A percentile compares a stretch with the other conserved stretches of the same genome.
phyloP scores from a whole-genome alignment of 345 rosid species.

The Heritiera littoralis region DNA sequence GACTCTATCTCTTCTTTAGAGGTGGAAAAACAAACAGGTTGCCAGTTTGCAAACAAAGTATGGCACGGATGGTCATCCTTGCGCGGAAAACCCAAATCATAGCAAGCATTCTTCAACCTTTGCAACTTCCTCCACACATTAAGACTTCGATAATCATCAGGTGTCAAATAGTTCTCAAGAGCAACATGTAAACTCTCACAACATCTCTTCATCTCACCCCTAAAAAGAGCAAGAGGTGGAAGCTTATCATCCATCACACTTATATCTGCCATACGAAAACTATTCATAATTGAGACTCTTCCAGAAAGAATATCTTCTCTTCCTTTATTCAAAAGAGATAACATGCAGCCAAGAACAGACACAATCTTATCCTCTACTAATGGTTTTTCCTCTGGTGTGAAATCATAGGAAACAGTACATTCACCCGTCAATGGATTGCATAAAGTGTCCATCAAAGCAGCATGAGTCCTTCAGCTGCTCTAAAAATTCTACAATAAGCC shows the following conservation, averaged over 20 bases:
- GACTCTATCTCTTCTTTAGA: constrained; percentile 51
- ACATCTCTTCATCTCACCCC: constrained; percentile 95
- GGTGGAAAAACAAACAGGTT: constrained; percentile 59
- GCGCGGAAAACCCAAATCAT: constrained; percentile 82
- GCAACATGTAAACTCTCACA: constrained; percentile 94
- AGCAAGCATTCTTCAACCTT: constrained; percentile 90
- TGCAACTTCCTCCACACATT: constrained; percentile 89
- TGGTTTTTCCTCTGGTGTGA: constrained; percentile 76
- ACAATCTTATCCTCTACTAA: constrained; percentile 88
- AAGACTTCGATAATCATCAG: constrained; percentile 62
- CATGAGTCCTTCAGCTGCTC: constrained; percentile 84
- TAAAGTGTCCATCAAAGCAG: constrained; percentile 84
- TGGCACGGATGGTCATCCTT: constrained; percentile 69
- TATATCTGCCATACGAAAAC: constrained; percentile 48
- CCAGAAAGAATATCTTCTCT: constrained; percentile 93
- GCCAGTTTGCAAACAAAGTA: constrained; percentile 80
- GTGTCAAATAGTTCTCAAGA: constrained; percentile 78
- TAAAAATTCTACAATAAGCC: constrained; percentile 92
- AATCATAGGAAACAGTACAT: constrained; percentile 76
- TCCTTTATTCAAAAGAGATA: constrained; percentile 83
- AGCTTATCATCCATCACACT: constrained; percentile 63
- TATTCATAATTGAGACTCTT: constrained; percentile 57
- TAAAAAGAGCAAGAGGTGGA: constrained; percentile 90
- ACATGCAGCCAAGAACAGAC: constrained; percentile 86
- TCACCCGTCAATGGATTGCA: constrained; percentile 97